Conservation (phyloP, 306 rosid species). For the Glycyrrhiza uralensis region DNA sequence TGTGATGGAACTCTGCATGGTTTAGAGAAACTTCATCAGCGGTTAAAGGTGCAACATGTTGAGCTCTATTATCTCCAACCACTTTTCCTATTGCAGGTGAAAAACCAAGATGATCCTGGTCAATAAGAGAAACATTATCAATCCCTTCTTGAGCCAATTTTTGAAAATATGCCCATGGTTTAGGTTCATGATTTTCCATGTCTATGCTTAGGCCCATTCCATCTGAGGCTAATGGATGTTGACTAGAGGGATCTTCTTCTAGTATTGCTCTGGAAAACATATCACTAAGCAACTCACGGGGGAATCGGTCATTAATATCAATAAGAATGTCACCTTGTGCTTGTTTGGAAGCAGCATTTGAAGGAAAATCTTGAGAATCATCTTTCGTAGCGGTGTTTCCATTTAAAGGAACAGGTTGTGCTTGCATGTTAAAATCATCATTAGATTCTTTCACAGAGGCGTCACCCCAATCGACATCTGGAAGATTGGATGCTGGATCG, state of each 20-base stretch:
- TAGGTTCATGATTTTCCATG: slow-evolving; percentile 75
- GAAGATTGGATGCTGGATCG: slow-evolving; percentile 43
- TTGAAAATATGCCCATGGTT: slow-evolving; percentile 78
- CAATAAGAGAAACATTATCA: slow-evolving; percentile 70
- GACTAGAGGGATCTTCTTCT: slow-evolving; percentile 48
- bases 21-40: slow-evolving; percentile 45
- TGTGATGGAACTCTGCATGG: slow-evolving; percentile 46
- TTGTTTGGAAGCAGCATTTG: slow-evolving; percentile 34
- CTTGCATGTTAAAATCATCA: slow-evolving; percentile 24
- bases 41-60: slow-evolving; percentile 52
- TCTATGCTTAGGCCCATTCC: slow-evolving; percentile 67
- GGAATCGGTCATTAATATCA: slow-evolving; percentile 78
- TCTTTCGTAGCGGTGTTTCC: slow-evolving; percentile 28
- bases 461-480: slow-evolving; percentile 46
- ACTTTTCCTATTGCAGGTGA: slow-evolving; percentile 38
- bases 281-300: slow-evolving; percentile 75
- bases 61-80: slow-evolving; percentile 42
- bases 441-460: slow-evolving; percentile 33
- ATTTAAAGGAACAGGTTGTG: slow-evolving; percentile 36
- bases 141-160: slow-evolving; percentile 74
- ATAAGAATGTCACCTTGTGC: slow-evolving; percentile 69
- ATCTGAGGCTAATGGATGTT: slow-evolving; percentile 48
- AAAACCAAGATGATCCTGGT: slow-evolving; percentile 70
- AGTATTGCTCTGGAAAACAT: slow-evolving; percentile 81
- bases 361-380: slow-evolving; percentile 38